phyloP scores from a whole-genome alignment of 2,329 filamentous ascomycete species.

The Mycogone perniciosa region DNA sequence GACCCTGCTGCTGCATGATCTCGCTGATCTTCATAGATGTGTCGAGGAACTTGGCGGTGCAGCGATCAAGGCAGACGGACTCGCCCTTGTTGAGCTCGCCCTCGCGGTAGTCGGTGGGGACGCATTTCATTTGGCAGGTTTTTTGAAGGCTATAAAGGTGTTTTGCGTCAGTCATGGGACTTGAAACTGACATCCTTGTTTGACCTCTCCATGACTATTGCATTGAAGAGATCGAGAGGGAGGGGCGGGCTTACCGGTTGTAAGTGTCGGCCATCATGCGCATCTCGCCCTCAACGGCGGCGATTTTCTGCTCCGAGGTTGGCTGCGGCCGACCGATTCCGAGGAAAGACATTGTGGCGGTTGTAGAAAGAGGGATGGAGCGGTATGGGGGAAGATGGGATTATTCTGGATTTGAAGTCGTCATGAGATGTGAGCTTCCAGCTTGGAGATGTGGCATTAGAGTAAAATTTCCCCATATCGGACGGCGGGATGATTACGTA shows the following conservation, averaged over 20 bases:
- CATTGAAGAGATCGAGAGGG: not conserved
- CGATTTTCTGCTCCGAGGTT: constrained; percentile 94
- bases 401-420: not conserved
- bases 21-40: constrained; percentile 97
- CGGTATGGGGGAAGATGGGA: not conserved
- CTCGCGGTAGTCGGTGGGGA: constrained; percentile 89
- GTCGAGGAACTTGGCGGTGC: constrained; percentile 97
- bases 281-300: constrained; percentile 91
- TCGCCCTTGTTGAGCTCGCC: constrained; percentile 98
- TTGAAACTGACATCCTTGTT: no score
- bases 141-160: constrained; percentile 62
- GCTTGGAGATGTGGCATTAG: not conserved
- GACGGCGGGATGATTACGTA: constrained; percentile 20
- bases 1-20: constrained; percentile 86
- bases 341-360: constrained; percentile 38
- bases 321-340: constrained; percentile 64
- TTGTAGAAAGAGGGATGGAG: constrained; percentile 3
- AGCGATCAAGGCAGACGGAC: constrained; percentile 95
- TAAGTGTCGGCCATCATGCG: constrained; percentile 98
- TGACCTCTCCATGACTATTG: not conserved
- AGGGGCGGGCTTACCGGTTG: constrained; percentile 62
- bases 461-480: constrained; percentile 23
- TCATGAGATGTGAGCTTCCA: no score
- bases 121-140: constrained; percentile 89
- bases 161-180: not conserved